Evolutionary conservation across 192 early-diverging fungal species (phyloP).

Genomic region (Endogone sp.): DNA sequence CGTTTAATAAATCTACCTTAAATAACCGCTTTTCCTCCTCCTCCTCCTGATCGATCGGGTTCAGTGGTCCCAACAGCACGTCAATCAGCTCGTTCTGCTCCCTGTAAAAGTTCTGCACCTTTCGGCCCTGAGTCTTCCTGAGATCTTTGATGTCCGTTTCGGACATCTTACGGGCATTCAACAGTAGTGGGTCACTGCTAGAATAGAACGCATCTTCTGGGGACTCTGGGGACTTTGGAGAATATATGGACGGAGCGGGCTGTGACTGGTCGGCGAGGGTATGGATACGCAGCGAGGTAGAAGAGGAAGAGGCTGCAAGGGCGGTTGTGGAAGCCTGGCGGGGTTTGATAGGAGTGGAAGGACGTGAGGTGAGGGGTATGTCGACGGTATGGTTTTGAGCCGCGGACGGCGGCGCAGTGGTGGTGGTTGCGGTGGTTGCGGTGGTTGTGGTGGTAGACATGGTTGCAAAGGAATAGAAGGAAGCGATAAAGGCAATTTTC

Average conservation of each 20-base stretch:
- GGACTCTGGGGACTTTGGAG: not conserved
- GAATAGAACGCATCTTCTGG: not conserved
- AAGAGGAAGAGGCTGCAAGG: not conserved
- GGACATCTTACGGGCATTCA: conserved; percentile 36
- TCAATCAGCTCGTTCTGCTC: conserved; percentile 82
- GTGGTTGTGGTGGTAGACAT: not conserved
- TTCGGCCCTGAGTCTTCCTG: conserved; percentile 29
- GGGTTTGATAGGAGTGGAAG: not conserved
- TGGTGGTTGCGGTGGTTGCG: not conserved
- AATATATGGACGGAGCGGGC: not conserved
- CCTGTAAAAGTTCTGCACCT: conserved; percentile 70
- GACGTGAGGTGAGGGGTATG: not conserved
- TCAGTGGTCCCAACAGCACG: conserved; percentile 56
- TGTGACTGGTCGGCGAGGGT: not conserved
- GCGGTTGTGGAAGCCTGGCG: not conserved
- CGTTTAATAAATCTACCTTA: conserved; percentile 39
- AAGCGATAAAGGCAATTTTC: no score
- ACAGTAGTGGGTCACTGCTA: conserved; percentile 32
- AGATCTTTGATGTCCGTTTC: conserved; percentile 48
- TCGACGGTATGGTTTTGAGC: not conserved
- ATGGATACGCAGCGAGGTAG: not conserved
- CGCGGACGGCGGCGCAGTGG: not conserved
- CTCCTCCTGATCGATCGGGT: conserved; percentile 25
- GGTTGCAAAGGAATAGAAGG: no score
- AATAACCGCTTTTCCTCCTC: conserved; percentile 30